Conservation (phyloP, 768 basidiomycete genomes). For the Strobilomyces echinocephalus region DNA sequence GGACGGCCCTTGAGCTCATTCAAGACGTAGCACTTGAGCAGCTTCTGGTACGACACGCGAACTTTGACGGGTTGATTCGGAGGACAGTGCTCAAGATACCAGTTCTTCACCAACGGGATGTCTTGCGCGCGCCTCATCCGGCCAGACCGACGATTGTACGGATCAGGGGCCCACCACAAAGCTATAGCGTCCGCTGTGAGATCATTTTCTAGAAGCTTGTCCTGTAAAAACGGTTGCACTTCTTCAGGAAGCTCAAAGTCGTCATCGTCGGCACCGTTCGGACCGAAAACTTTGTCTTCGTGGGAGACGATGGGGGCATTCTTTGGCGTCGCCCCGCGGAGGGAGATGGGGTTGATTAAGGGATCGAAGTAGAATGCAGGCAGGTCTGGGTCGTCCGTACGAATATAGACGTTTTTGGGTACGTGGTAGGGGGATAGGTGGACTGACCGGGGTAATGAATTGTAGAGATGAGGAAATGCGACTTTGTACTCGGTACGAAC, state of each 20-base stretch:
- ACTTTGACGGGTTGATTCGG: conserved; percentile 96
- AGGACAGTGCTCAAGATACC: conserved; percentile 98
- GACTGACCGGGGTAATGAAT: conserved; percentile 93
- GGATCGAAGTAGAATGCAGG: conserved; percentile 99
- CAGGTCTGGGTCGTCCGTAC: conserved; percentile 98
- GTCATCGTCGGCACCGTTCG: conserved; percentile 79
- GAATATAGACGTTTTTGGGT: conserved; percentile 98
- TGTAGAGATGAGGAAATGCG: conserved; percentile 97
- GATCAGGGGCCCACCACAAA: conserved; percentile 97
- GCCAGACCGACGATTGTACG: conserved; percentile 89
- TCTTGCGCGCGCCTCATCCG: conserved; percentile 94
- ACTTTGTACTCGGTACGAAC: conserved; percentile 99
- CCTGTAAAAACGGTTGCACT: conserved; percentile 74
- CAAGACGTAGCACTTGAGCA: conserved; percentile 91
- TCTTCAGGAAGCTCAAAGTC: conserved; percentile 81
- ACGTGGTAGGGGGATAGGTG: conserved; percentile 87
- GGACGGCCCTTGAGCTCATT: conserved; percentile 86
- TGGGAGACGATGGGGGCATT: conserved; percentile 79
- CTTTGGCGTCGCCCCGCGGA: conserved; percentile 81
- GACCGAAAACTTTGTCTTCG: conserved; percentile 90
- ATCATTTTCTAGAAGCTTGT: conserved; percentile 80
- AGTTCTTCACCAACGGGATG: conserved; percentile 92
- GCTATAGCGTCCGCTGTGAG: conserved; percentile 95
- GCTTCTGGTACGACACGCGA: conserved; percentile 97
- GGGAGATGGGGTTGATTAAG: conserved; percentile 94